Evolutionary conservation across 305 asterid species (phyloP).

Genomic region (Solanum chacoense): DNA sequence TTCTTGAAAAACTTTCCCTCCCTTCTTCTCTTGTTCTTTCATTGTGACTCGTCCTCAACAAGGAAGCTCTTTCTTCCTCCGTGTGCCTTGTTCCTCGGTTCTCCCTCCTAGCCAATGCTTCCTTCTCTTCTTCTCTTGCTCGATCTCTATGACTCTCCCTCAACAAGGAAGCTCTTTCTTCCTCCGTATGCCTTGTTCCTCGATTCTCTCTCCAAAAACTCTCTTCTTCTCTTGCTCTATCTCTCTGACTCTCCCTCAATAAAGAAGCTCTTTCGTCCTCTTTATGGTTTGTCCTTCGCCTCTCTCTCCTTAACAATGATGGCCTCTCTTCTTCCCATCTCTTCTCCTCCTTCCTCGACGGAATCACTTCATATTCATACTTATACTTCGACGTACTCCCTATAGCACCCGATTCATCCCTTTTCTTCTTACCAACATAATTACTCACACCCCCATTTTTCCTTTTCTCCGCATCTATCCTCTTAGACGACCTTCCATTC

Average conservation of each 20-base stretch:
- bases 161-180: neutral
- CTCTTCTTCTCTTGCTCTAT: neutral
- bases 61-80: neutral
- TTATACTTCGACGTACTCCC: slow-evolving; percentile 24
- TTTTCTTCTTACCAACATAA: slow-evolving; percentile 26
- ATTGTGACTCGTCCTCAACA: neutral
- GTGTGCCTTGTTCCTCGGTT: slow-evolving; percentile 14
- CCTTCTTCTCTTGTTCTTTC: slow-evolving; percentile 16
- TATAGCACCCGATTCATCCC: slow-evolving; percentile 19
- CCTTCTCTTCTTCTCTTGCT: slow-evolving; percentile 20
- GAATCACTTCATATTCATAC: slow-evolving; percentile 8
- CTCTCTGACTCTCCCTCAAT: neutral
- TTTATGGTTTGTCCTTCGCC: neutral
- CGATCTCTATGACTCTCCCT: neutral
- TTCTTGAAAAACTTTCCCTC: slow-evolving; percentile 31
- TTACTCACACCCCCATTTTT: slow-evolving; percentile 15
- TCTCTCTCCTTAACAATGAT: slow-evolving; percentile 1
- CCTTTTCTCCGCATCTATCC: slow-evolving; percentile 28
- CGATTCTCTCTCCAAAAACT: slow-evolving; percentile 17
- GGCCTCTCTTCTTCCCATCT: slow-evolving; percentile 19
- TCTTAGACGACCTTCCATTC: slow-evolving; percentile 26
- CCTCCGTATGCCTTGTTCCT: slow-evolving; percentile 8
- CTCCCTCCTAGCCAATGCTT: slow-evolving; percentile 18
- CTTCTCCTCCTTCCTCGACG: slow-evolving; percentile 5
- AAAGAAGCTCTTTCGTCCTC: neutral